phyloP scores from a whole-genome alignment of 495 filamentous ascomycete genomes.

The Xylaria acuta region DNA sequence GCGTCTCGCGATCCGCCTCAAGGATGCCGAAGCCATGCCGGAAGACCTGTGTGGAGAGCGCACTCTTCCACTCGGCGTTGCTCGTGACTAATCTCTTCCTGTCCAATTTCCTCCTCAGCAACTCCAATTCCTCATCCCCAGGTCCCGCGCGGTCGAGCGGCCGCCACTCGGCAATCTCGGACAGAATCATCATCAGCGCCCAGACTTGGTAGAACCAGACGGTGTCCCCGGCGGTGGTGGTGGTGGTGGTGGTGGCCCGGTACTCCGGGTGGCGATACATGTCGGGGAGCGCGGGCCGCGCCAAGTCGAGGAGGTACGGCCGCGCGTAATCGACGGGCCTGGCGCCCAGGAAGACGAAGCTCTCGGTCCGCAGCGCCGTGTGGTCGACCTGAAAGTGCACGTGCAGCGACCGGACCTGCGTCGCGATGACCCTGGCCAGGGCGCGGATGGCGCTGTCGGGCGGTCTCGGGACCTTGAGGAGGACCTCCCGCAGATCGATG shows the following conservation, averaged over 20 bases:
- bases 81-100: constrained; percentile 3
- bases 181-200: constrained; percentile 7
- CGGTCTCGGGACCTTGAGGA: not conserved
- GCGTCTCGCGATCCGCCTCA: constrained; percentile 6
- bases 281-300: not conserved
- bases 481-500: not conserved
- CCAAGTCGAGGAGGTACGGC: constrained; percentile 4
- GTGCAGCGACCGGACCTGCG: not conserved
- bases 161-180: constrained; percentile 13
- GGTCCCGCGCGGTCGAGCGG: not conserved
- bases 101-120: not conserved
- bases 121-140: not conserved
- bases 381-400: constrained; percentile 8
- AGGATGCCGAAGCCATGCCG: not conserved
- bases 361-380: not conserved
- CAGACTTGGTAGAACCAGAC: constrained; percentile 9
- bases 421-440: not conserved
- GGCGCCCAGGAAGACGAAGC: constrained; percentile 1
- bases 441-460: not conserved
- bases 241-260: no score
- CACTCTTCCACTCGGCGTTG: not conserved
- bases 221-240: not conserved
- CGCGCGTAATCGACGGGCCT: not conserved
- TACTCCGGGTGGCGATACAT: constrained; percentile 10
- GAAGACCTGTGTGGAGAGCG: not conserved